Percentiles rank a stretch among this genome's conserved stretches.
These are phyloP conservation scores for Bocquillonia castaneifolia DNA, from an alignment of 441 rosid species.

Conservation along the genomic window DNA sequence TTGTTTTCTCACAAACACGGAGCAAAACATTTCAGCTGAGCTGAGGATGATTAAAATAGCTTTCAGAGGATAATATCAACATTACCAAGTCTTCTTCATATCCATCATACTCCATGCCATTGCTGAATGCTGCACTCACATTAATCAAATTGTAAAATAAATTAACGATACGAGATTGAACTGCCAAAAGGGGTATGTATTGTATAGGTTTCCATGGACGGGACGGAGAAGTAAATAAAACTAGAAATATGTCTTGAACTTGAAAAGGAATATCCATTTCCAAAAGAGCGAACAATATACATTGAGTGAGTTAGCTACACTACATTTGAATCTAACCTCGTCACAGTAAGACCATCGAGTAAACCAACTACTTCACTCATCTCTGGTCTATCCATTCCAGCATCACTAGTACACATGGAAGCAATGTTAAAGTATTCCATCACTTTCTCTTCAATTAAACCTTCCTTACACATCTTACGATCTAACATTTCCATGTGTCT, in stretches of 20 bases:
- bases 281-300: neutral
- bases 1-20: too few species aligned
- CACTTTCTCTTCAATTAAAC: conserved; percentile 29
- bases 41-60: too few species aligned
- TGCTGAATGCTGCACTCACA: too few species aligned
- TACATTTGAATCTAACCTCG: neutral
- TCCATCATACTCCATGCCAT: too few species aligned
- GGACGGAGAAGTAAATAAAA: neutral
- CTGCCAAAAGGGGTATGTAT: too few species aligned
- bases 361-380: conserved; percentile 49
- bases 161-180: neutral
- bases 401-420: conserved; percentile 43
- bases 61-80: too few species aligned
- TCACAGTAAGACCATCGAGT: conserved; percentile 23
- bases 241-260: neutral
- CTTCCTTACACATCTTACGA: conserved; percentile 24
- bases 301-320: neutral
- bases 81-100: too few species aligned
- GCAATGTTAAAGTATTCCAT: conserved; percentile 62
- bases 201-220: neutral
- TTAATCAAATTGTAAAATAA: too few species aligned
- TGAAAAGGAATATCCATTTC: neutral
- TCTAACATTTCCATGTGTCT: conserved; percentile 57
- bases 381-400: conserved; percentile 43
- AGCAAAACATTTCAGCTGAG: too few species aligned